Percentiles rank a stretch among this genome's conserved stretches.
Evolutionary conservation across 2,329 filamentous ascomycete species (phyloP).

Genomic region (Gaeumannomyces sp.): DNA sequence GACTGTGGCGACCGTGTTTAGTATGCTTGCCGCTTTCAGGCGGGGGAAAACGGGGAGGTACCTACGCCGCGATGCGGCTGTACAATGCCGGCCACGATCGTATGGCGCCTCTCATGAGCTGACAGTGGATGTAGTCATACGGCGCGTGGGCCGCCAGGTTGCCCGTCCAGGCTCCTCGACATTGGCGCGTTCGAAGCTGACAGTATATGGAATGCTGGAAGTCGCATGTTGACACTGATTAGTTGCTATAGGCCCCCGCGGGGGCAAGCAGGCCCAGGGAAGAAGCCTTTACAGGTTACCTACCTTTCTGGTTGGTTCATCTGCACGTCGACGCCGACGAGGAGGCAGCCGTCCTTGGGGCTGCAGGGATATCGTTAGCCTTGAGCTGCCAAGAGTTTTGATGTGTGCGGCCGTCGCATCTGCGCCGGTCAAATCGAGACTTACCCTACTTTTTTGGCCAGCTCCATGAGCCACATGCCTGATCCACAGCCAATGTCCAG

Average conservation of each 20-base stretch:
- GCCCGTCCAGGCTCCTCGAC: constrained; percentile 66
- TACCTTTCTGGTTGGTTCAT: constrained; percentile 54
- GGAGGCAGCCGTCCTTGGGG: background rate
- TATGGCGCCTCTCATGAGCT: constrained; percentile 73
- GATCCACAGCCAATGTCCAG: constrained; percentile 9
- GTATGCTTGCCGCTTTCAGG: constrained; percentile 6
- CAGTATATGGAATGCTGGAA: constrained; percentile 62
- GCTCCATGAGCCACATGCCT: constrained; percentile 3
- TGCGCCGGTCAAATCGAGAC: background rate
- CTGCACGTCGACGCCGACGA: constrained; percentile 44
- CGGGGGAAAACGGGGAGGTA: constrained; percentile 12
- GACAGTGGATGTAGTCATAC: constrained; percentile 79
- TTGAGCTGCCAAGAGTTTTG: background rate
- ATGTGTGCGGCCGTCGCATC: too few relatives aligned
- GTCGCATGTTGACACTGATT: background rate
- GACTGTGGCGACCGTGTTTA: constrained; percentile 40
- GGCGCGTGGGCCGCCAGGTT: constrained; percentile 35
- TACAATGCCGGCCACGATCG: constrained; percentile 71
- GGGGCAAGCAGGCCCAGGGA: background rate
- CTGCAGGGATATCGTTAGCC: background rate
- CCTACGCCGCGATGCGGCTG: constrained; percentile 59
- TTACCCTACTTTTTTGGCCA: constrained; percentile 7
- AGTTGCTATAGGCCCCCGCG: background rate
- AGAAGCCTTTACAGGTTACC: constrained; percentile 17
- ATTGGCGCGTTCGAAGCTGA: constrained; percentile 65